phyloP scores from a whole-genome alignment of 192 early-diverging fungal species.

The Kickxella alabastrina region DNA sequence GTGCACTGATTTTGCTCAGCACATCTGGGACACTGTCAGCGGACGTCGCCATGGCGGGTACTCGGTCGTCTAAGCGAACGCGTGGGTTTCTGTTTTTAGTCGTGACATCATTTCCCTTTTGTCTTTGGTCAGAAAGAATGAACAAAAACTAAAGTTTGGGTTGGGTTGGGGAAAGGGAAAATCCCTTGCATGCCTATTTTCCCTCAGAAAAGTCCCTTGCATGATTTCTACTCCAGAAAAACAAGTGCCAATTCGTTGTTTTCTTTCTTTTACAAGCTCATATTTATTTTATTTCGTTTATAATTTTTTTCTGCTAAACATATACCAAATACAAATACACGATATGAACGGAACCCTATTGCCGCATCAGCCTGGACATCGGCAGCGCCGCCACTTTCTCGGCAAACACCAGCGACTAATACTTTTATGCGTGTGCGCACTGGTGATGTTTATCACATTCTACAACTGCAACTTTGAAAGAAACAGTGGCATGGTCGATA shows the following conservation, averaged over 20 bases:
- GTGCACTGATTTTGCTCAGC: conserved; percentile 47
- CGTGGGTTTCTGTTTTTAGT: no score
- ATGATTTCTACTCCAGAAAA: not conserved
- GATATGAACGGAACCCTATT: no score
- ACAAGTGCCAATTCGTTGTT: not conserved
- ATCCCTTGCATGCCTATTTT: not conserved
- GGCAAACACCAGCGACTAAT: no score
- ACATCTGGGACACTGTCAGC: conserved; percentile 37
- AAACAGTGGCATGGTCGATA: not conserved
- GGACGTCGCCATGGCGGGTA: conserved; percentile 48
- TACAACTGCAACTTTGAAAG: not conserved
- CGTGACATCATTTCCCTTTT: no score
- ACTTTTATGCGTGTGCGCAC: no score
- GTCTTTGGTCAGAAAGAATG: no score
- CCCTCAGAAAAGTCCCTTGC: not conserved
- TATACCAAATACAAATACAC: no score
- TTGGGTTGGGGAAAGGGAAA: no score
- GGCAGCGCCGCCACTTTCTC: no score
- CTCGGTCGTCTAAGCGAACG: conserved; percentile 29
- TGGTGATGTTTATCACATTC: no score
- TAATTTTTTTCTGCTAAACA: not conserved
- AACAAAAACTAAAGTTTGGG: no score
- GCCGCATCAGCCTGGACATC: no score
- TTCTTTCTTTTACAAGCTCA: not conserved
- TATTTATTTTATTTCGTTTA: conserved; percentile 1